Evolutionary conservation across 768 basidiomycete species (phyloP).

Genomic region (Lactarius hatsudake): DNA sequence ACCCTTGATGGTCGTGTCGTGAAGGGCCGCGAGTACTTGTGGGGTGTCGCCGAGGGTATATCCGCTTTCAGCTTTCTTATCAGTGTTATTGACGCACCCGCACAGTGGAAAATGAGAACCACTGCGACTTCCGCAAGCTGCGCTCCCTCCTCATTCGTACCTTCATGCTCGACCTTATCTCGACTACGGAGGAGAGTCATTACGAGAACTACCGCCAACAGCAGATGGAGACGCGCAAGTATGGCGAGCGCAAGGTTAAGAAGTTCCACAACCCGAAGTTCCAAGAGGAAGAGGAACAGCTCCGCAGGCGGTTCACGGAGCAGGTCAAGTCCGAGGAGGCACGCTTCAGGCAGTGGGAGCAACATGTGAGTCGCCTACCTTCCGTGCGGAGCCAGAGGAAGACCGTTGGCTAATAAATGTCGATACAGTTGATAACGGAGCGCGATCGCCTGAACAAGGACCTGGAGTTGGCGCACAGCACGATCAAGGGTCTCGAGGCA

Average conservation of each 20-base stretch:
- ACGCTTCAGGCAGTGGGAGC: slow-evolving; percentile 98
- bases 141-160: slow-evolving; percentile 94
- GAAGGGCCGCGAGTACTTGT: slow-evolving; percentile 97
- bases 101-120: slow-evolving; percentile 95
- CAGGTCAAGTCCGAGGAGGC: slow-evolving; percentile 99
- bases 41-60: slow-evolving; percentile 99
- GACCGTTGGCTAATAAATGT: slow-evolving; percentile 25
- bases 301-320: slow-evolving; percentile 97
- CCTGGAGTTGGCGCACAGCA: slow-evolving; percentile 86
- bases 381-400: not conserved
- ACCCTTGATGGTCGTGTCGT: slow-evolving; percentile 89
- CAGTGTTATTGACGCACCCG: not conserved
- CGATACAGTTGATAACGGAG: slow-evolving; percentile 89
- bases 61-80: slow-evolving; percentile 15
- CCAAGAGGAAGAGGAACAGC: slow-evolving; percentile 97
- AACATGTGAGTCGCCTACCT: slow-evolving; percentile 64
- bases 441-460: slow-evolving; percentile 99
- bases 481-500: slow-evolving; percentile 87
- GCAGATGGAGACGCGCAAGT: slow-evolving; percentile 99
- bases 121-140: slow-evolving; percentile 99
- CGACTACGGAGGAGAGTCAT: slow-evolving; percentile 91
- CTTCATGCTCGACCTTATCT: slow-evolving; percentile 97
- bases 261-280: slow-evolving; percentile 99
- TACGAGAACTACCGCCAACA: slow-evolving; percentile 98
- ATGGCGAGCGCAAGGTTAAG: slow-evolving; percentile 97